phyloP scores from a whole-genome alignment of 2,329 filamentous ascomycete species.

The Rhytidhysteron rufulum region DNA sequence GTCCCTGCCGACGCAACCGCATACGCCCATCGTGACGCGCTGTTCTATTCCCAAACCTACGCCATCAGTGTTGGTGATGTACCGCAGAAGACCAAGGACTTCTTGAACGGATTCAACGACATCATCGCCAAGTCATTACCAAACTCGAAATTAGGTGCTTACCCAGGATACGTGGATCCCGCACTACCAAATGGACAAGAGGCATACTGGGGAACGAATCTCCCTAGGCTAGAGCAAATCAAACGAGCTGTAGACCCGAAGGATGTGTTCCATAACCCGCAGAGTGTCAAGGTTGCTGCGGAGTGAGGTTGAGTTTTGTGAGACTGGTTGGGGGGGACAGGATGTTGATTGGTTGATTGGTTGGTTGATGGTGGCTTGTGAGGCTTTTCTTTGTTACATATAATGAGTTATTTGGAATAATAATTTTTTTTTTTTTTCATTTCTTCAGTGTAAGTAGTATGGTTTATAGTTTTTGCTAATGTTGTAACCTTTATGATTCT shows the following conservation, averaged over 20 bases:
- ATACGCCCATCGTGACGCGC: conserved; percentile 28
- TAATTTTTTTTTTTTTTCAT: too few species aligned
- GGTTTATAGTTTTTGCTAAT: too few species aligned
- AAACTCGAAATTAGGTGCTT: conserved; percentile 41
- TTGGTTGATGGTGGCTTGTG: too few species aligned
- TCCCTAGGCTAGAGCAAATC: conserved; percentile 31
- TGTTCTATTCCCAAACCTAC: conserved; percentile 37
- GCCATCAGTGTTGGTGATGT: conserved; percentile 29
- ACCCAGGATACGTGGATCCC: conserved; percentile 52
- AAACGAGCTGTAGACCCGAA: conserved; percentile 39
- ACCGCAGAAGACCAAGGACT: conserved; percentile 33
- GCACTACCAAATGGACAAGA: conserved; percentile 41
- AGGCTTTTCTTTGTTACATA: too few species aligned
- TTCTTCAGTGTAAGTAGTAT: too few species aligned
- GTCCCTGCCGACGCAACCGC: conserved; percentile 27
- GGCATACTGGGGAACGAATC: conserved; percentile 44
- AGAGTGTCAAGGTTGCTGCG: conserved; percentile 20
- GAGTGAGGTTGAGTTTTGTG: too few species aligned
- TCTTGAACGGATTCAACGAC: conserved; percentile 40
- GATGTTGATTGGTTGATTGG: too few species aligned
- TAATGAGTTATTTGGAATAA: too few species aligned
- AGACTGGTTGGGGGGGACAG: too few species aligned
- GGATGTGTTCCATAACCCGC: conserved; percentile 34
- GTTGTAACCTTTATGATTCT: too few species aligned
- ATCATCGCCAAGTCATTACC: conserved; percentile 27